These are phyloP conservation scores for Gleditsia sinensis DNA, from an alignment of 306 rosid species.

Conservation along the genomic window DNA sequence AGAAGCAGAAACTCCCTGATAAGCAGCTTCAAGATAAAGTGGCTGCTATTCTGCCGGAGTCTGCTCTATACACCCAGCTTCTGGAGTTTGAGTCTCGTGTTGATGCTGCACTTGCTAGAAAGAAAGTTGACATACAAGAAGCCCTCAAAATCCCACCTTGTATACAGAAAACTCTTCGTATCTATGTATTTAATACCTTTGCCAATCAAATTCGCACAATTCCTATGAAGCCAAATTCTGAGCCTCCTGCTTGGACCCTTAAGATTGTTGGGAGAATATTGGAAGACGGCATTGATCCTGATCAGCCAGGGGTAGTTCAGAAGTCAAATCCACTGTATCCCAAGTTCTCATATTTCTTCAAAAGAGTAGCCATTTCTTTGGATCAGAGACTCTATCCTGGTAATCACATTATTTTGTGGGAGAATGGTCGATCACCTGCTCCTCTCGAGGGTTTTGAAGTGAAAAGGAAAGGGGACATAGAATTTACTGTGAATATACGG, in stretches of 20 bases:
- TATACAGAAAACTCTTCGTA: conserved; percentile 89
- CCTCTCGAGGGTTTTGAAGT: conserved; percentile 98
- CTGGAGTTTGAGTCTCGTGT: conserved; percentile 92
- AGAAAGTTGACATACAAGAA: conserved; percentile 96
- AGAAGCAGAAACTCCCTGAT: conserved; percentile 94
- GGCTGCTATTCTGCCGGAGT: conserved; percentile 83
- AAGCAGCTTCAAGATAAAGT: conserved; percentile 84
- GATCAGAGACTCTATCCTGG: conserved; percentile 95
- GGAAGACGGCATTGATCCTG: conserved; percentile 97
- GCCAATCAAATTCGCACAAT: conserved; percentile 77
- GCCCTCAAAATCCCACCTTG: conserved; percentile 83
- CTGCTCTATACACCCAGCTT: conserved; percentile 91
- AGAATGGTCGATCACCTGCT: conserved; percentile 74
- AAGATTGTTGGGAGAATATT: conserved; percentile 92
- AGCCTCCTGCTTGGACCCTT: conserved; percentile 89
- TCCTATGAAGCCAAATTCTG: conserved; percentile 79
- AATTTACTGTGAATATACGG: conserved; percentile 67
- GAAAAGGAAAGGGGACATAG: conserved; percentile 94
- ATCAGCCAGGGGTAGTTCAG: conserved; percentile 83
- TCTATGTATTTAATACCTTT: conserved; percentile 86
- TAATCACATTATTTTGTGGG: conserved; percentile 77
- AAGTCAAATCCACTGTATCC: conserved; percentile 82
- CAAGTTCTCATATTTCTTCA: conserved; percentile 86
- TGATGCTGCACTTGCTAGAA: conserved; percentile 82
- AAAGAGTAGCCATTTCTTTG: conserved; percentile 81